These are phyloP conservation scores for Penicillium cataractarum DNA, from an alignment of 495 filamentous ascomycete species.

Conservation along the genomic window DNA sequence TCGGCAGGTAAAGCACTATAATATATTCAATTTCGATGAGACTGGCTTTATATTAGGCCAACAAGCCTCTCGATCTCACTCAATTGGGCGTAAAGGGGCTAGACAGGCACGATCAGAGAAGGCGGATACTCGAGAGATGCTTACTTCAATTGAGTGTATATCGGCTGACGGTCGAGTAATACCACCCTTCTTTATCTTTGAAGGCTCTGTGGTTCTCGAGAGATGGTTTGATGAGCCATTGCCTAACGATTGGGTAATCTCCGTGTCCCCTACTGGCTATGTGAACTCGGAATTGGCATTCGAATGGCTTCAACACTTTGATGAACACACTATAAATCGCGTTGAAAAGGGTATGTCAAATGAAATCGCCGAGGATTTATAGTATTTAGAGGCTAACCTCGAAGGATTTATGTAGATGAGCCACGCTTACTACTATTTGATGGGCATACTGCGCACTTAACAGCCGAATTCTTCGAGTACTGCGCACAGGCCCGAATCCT, in stretches of 20 bases:
- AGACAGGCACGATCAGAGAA: background rate
- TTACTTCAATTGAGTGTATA: background rate
- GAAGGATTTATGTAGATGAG: background rate
- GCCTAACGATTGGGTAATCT: background rate
- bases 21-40: conserved; percentile 12
- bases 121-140: background rate
- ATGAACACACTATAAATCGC: background rate
- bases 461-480: conserved; percentile 1
- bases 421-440: background rate
- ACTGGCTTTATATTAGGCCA: conserved; percentile 4
- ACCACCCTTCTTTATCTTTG: background rate
- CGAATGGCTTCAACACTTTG: background rate
- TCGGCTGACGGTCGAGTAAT: background rate
- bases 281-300: background rate
- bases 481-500: background rate
- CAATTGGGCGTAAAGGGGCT: background rate
- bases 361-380: too few species aligned
- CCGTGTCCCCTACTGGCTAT: background rate
- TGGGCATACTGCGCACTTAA: background rate
- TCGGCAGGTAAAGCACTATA: background rate
- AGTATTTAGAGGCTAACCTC: too few species aligned
- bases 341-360: background rate
- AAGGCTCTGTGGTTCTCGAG: background rate
- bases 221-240: background rate
- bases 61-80: background rate